Evolutionary conservation across 169 alveolate genomes (phyloP).

Genomic region (Cryptosporidium tyzzeri): DNA sequence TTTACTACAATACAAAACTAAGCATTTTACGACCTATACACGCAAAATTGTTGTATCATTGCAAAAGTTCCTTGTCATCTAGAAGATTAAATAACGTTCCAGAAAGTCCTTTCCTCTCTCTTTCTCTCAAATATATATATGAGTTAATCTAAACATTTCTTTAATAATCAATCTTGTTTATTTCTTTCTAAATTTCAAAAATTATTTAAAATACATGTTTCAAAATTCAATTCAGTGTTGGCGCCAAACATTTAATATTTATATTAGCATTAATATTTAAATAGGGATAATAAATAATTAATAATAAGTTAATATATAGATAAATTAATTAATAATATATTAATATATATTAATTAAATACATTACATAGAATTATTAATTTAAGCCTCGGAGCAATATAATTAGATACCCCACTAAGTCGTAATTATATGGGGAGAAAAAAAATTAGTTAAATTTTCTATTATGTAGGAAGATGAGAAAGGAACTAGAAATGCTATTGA

Average conservation of each 20-base stretch:
- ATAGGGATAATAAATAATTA: neutral
- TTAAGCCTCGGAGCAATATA: constrained; percentile 19
- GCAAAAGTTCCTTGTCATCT: neutral
- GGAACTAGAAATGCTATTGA: neutral
- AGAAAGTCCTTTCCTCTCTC: no score
- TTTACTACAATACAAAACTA: neutral
- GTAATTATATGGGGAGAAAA: neutral
- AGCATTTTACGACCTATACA: neutral
- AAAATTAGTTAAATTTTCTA: constrained; percentile 2
- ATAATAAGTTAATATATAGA: neutral
- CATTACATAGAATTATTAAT: neutral
- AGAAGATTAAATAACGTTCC: no score
- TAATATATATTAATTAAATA: neutral
- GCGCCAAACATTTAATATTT: neutral
- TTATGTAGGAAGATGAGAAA: constrained; percentile 56
- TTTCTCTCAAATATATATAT: no score
- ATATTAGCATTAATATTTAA: neutral
- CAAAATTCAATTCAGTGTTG: neutral
- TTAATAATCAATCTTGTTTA: neutral
- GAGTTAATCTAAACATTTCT: no score
- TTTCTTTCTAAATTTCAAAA: no score
- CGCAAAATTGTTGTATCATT: neutral
- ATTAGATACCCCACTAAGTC: constrained; percentile 56
- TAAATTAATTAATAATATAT: no score
- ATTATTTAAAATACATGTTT: neutral